Conservation (phyloP, 495 filamentous ascomycete genomes). For the Parachaetomium inaequale region DNA sequence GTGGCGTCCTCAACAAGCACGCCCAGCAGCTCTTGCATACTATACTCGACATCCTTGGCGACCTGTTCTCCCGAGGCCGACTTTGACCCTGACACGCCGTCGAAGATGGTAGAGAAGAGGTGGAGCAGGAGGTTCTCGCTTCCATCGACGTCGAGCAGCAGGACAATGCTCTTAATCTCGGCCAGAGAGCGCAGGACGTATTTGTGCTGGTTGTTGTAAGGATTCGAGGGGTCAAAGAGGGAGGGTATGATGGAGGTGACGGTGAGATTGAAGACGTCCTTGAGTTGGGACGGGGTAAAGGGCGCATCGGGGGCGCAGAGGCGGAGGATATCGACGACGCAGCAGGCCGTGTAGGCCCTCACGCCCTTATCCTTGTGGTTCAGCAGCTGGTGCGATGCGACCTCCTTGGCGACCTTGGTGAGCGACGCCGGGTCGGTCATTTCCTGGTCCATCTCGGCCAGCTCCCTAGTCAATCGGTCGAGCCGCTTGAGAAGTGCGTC, state of each 20-base stretch:
- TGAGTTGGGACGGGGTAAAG: slow-evolving; percentile 83
- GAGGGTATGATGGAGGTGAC: slow-evolving; percentile 77
- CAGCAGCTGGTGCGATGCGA: slow-evolving; percentile 76
- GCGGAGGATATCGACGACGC: slow-evolving; percentile 88
- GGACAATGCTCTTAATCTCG: slow-evolving; percentile 88
- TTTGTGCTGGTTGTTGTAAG: slow-evolving; percentile 89
- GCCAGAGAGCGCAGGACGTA: slow-evolving; percentile 85
- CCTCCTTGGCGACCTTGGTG: slow-evolving; percentile 79
- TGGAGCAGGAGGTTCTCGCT: slow-evolving; percentile 70
- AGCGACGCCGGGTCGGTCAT: slow-evolving; percentile 76
- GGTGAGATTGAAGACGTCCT: slow-evolving; percentile 94
- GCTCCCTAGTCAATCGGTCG: slow-evolving; percentile 74
- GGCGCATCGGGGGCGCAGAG: slow-evolving; percentile 95
- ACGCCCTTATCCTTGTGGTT: slow-evolving; percentile 91
- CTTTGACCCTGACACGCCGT: slow-evolving; percentile 80
- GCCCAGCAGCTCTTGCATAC: slow-evolving; percentile 81
- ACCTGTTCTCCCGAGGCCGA: slow-evolving; percentile 71
- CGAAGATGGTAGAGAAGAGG: slow-evolving; percentile 85
- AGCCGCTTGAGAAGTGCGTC: slow-evolving; percentile 78
- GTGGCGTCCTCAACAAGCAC: slow-evolving; percentile 83
- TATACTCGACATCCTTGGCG: slow-evolving; percentile 84
- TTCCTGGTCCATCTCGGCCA: slow-evolving; percentile 84
- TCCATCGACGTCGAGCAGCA: slow-evolving; percentile 85
- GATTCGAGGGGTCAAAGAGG: slow-evolving; percentile 79
- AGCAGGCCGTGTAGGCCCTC: slow-evolving; percentile 80